These are phyloP conservation scores for Sporormia fimetaria DNA, from an alignment of 495 filamentous ascomycete species.

Conservation along the genomic window DNA sequence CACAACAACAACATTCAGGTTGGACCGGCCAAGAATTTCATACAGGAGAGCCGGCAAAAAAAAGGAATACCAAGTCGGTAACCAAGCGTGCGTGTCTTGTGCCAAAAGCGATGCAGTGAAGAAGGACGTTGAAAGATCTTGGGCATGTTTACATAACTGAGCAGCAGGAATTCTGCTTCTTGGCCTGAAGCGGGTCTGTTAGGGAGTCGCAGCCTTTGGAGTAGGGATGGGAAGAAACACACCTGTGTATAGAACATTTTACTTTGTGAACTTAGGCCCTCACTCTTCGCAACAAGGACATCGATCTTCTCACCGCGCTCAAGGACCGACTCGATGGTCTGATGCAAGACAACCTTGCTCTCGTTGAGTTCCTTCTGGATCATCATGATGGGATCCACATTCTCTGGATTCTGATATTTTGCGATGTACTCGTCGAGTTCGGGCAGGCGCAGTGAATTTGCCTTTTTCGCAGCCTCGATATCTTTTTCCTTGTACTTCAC, in stretches of 20 bases:
- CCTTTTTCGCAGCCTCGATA: constrained; percentile 43
- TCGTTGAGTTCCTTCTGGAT: constrained; percentile 96
- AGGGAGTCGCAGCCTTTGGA: neutral
- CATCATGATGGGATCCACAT: constrained; percentile 85
- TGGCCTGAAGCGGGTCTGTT: constrained; percentile 44
- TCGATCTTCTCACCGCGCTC: constrained; percentile 89
- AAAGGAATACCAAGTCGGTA: too few relatives aligned
- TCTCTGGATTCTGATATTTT: constrained; percentile 79
- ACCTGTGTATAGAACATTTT: constrained; percentile 93
- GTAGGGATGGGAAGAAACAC: neutral
- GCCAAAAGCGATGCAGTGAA: constrained; percentile 2
- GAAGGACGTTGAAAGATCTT: constrained; percentile 4
- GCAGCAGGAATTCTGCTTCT: constrained; percentile 96
- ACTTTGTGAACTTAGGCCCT: constrained; percentile 73
- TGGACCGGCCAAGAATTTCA: too few relatives aligned
- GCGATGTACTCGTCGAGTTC: constrained; percentile 70
- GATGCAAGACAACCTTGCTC: constrained; percentile 95
- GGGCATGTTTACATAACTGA: constrained; percentile 51
- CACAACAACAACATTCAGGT: too few relatives aligned
- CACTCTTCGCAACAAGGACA: constrained; percentile 76
- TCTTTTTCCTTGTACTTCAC: constrained; percentile 59
- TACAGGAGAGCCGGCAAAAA: too few relatives aligned
- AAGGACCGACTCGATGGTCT: constrained; percentile 85
- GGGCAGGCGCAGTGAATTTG: constrained; percentile 48
- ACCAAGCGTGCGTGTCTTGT: too few relatives aligned